phyloP scores from a whole-genome alignment of 2,329 filamentous ascomycete species.

The Sordariomycetes sp. region DNA sequence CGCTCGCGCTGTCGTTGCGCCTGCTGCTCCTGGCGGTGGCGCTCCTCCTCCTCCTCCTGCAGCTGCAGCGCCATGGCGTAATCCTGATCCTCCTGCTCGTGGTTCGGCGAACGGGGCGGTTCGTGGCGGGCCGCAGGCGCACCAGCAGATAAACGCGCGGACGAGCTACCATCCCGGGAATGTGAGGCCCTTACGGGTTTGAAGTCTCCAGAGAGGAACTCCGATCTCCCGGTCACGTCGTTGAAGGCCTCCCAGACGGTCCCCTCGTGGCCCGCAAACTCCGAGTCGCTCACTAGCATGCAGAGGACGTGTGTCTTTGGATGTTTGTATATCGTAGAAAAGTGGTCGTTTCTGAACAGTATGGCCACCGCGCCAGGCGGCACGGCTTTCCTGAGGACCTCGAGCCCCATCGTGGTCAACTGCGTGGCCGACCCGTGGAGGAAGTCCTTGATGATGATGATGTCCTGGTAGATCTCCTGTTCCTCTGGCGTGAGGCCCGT shows the following conservation, averaged over 20 bases:
- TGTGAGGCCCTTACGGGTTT: conserved; percentile 51
- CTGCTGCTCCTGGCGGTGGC: conserved; percentile 51
- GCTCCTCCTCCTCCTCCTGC: conserved; percentile 87
- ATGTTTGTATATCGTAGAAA: conserved; percentile 87
- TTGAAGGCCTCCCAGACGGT: conserved; percentile 93
- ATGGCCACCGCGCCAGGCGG: conserved; percentile 76
- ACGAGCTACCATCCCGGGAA: not conserved
- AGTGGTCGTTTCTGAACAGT: conserved; percentile 94
- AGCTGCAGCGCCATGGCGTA: conserved; percentile 83
- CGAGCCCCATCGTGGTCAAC: conserved; percentile 70
- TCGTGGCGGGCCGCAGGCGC: not conserved
- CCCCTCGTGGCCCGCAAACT: conserved; percentile 78
- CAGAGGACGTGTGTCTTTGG: conserved; percentile 65
- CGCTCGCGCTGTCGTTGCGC: conserved; percentile 56
- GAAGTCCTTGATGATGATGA: conserved; percentile 75
- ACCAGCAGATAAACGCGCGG: conserved; percentile 30
- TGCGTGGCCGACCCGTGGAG: conserved; percentile 75
- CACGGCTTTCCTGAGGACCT: conserved; percentile 60
- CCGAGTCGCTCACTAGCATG: conserved; percentile 84
- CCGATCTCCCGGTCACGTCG: conserved; percentile 77
- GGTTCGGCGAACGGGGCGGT: conserved; percentile 17
- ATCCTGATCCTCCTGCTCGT: conserved; percentile 73
- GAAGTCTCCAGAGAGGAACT: conserved; percentile 88
- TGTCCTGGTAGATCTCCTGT: conserved; percentile 71
- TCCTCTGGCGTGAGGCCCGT: conserved; percentile 58